phyloP scores from a whole-genome alignment of 306 rosid species.

The Hylodesmum podocarpum region DNA sequence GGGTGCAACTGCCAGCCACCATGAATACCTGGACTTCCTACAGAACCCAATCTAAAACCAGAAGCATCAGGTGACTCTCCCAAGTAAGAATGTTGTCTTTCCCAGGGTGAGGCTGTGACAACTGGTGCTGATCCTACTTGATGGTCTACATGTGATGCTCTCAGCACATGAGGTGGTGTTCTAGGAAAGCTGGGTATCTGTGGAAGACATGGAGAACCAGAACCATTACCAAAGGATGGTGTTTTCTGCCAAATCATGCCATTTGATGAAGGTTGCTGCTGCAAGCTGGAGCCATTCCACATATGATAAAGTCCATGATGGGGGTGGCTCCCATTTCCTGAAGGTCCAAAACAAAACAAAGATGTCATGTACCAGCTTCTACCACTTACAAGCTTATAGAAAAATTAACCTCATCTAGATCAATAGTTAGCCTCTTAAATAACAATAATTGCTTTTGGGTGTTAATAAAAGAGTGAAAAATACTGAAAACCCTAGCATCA shows the following conservation, averaged over 20 bases:
- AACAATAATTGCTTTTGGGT: neutral
- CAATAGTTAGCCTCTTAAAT: constrained; percentile 10
- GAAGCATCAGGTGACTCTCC: constrained; percentile 74
- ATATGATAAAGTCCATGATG: constrained; percentile 57
- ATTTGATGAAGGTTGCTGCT: constrained; percentile 67
- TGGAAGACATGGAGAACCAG: constrained; percentile 52
- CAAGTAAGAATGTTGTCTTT: constrained; percentile 56
- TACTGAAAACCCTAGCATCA: neutral
- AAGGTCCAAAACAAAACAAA: constrained; percentile 40
- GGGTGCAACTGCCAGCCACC: constrained; percentile 68
- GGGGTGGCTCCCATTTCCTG: constrained; percentile 61
- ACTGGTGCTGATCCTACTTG: constrained; percentile 88
- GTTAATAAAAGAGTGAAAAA: constrained; percentile 4
- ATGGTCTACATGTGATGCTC: constrained; percentile 53
- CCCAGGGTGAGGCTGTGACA: constrained; percentile 76
- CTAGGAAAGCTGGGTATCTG: constrained; percentile 65
- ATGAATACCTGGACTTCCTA: constrained; percentile 62
- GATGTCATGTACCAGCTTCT: constrained; percentile 5
- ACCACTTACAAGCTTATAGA: constrained; percentile 14
- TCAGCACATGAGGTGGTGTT: constrained; percentile 58
- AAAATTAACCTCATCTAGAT: neutral
- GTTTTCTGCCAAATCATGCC: constrained; percentile 64
- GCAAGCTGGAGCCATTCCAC: constrained; percentile 63
- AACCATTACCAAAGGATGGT: constrained; percentile 61
- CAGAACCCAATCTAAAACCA: constrained; percentile 67